These are phyloP conservation scores for Spinellus fusiger DNA, from an alignment of 192 early-diverging fungal species.

Conservation along the genomic window DNA sequence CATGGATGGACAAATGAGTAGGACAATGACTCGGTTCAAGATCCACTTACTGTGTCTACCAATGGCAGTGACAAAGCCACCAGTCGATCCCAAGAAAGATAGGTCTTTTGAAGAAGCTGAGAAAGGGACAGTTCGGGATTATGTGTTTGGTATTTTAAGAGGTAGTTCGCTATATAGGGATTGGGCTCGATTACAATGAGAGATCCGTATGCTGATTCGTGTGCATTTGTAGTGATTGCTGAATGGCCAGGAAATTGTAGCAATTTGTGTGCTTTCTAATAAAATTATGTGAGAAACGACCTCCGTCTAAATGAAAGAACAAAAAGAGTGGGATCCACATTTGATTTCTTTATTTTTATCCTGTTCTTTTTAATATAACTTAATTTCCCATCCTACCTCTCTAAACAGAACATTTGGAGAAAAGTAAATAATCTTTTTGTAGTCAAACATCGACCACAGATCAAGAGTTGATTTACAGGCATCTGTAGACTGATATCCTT, in stretches of 20 bases:
- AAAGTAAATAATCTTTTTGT: constrained; percentile 12
- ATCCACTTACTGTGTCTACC: background rate
- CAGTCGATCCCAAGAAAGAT: background rate
- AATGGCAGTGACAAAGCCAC: background rate
- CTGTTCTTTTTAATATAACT: background rate
- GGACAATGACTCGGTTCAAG: too few relatives aligned
- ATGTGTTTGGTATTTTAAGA: too few relatives aligned
- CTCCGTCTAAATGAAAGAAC: too few relatives aligned
- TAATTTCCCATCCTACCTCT: background rate
- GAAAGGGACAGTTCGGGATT: too few relatives aligned
- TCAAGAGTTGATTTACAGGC: background rate
- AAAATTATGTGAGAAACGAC: too few relatives aligned
- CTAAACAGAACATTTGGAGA: constrained; percentile 4
- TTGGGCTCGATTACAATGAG: background rate
- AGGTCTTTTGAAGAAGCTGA: background rate
- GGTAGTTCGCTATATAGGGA: background rate
- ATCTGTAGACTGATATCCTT: background rate
- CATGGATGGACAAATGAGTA: too few relatives aligned
- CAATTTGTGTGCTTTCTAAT: background rate
- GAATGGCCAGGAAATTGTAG: background rate
- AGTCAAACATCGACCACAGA: constrained; percentile 10
- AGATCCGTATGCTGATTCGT: background rate
- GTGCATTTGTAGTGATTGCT: background rate
- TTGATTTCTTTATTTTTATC: background rate
- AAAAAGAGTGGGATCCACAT: too few relatives aligned